Percentiles rank a stretch among this genome's conserved stretches.
These are phyloP conservation scores for Neospermospora avenae DNA, from an alignment of 2,329 filamentous ascomycete genomes.

Conservation along the genomic window DNA sequence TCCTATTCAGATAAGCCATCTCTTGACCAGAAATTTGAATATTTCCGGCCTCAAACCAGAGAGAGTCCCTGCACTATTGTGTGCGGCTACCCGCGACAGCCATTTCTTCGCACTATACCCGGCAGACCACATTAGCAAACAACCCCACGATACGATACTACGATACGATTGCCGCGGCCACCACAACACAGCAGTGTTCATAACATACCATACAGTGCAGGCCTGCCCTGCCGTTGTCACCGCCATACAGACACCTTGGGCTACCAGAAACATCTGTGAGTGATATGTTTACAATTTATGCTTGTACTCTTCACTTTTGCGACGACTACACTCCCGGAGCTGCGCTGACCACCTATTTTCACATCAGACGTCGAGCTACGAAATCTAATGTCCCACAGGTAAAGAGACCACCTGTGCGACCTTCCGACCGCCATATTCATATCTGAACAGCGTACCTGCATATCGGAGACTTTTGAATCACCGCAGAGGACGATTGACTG, in stretches of 20 bases:
- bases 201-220: conserved; percentile 8
- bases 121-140: conserved; percentile 11
- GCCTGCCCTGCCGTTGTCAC: not conserved
- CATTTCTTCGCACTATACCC: not conserved
- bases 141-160: conserved; percentile 8
- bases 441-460: conserved; percentile 31
- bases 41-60: not conserved
- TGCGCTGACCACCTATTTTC: conserved; percentile 10
- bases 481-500: conserved; percentile 19
- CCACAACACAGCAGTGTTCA: conserved; percentile 1
- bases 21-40: not conserved
- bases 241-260: not conserved
- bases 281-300: not conserved
- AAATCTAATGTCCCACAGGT: conserved; percentile 34
- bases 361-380: conserved; percentile 29
- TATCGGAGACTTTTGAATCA: conserved; percentile 26
- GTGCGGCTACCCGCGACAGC: conserved; percentile 7
- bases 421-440: conserved; percentile 21
- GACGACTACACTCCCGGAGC: not conserved
- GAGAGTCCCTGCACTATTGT: not conserved
- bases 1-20: not conserved
- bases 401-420: conserved; percentile 32
- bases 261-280: not conserved
- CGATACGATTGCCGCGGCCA: conserved; percentile 6
- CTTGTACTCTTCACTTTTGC: not conserved